phyloP scores from a whole-genome alignment of 768 basidiomycete genomes.

The Trametes cubensis region DNA sequence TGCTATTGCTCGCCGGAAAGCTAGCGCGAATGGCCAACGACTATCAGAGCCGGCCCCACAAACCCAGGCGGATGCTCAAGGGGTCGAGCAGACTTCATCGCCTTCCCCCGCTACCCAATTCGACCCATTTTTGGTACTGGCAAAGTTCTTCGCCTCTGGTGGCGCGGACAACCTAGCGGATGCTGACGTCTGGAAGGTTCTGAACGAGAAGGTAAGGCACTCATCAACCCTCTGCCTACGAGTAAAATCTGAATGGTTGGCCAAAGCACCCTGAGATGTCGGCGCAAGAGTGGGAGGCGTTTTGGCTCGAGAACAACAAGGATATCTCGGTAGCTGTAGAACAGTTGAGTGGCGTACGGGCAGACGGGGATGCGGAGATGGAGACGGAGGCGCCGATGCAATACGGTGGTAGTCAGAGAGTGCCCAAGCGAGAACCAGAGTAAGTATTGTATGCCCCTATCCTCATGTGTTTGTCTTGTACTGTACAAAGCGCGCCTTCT shows the following conservation, averaged over 20 bases:
- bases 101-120: conserved; percentile 43
- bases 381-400: conserved; percentile 10
- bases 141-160: conserved; percentile 56
- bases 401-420: not conserved
- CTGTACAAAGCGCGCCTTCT: not conserved
- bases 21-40: not conserved
- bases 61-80: not conserved
- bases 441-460: not conserved
- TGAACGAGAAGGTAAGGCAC: conserved; percentile 47
- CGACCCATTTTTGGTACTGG: conserved; percentile 40
- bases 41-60: not conserved
- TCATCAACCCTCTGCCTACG: not conserved
- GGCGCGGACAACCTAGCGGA: conserved; percentile 51
- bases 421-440: conserved; percentile 9
- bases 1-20: conserved; percentile 54
- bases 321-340: not conserved
- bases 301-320: conserved; percentile 4
- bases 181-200: conserved; percentile 53
- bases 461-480: not conserved
- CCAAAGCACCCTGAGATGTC: conserved; percentile 8
- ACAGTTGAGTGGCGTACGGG: not conserved
- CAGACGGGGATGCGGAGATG: not conserved
- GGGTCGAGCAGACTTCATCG: not conserved
- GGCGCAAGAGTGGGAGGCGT: conserved; percentile 6
- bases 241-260: not conserved